Percentiles rank a stretch among this genome's conserved stretches.
phyloP scores from a whole-genome alignment of 192 early-diverging fungal genomes.

The Oehlia diaphana region DNA sequence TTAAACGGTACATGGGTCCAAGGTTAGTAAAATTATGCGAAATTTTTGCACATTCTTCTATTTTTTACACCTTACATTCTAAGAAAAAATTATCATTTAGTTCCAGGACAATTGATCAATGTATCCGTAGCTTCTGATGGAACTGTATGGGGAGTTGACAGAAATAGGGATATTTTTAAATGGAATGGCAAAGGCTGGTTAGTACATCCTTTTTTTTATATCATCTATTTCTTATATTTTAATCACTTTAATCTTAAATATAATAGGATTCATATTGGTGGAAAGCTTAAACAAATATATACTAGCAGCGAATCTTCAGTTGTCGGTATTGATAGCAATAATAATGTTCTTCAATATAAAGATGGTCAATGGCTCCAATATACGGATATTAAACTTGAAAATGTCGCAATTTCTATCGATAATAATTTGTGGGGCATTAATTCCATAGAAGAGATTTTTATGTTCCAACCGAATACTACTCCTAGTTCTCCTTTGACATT shows the following conservation, averaged over 20 bases:
- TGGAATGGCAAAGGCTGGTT: background rate
- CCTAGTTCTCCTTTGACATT: no score
- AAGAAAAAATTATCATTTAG: background rate
- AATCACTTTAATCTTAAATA: background rate
- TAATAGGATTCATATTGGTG: background rate
- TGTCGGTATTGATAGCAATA: background rate
- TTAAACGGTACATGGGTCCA: background rate
- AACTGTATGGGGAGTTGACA: background rate
- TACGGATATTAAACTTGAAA: background rate
- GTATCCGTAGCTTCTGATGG: background rate
- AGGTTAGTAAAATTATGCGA: background rate
- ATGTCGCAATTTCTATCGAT: constrained; percentile 13
- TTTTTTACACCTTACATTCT: no score
- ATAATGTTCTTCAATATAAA: background rate
- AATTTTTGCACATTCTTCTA: no score
- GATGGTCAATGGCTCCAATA: background rate
- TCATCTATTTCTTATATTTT: no score
- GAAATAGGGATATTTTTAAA: background rate
- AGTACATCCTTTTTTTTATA: background rate
- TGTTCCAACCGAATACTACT: background rate
- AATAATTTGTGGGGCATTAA: background rate
- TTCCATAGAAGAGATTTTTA: background rate
- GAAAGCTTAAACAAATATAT: background rate
- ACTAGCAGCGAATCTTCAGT: background rate
- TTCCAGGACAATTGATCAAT: background rate